phyloP scores from a whole-genome alignment of 2,329 filamentous ascomycete species.

The Penicillium paneum region DNA sequence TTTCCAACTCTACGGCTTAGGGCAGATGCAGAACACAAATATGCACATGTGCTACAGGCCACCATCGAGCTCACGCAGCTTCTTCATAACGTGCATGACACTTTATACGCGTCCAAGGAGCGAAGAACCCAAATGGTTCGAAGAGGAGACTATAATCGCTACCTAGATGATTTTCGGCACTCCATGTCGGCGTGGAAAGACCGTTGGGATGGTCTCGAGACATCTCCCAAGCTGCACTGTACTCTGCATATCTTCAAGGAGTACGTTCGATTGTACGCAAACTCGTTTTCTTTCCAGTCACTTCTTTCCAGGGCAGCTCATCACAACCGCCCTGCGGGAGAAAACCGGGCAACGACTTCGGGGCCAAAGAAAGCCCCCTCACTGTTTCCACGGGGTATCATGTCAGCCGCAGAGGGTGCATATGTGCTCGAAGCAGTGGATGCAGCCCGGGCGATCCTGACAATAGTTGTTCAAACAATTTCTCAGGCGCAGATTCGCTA shows the following conservation, averaged over 20 bases:
- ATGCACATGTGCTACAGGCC: constrained; percentile 5
- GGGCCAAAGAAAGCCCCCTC: not conserved
- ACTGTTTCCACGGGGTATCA: constrained; percentile 16
- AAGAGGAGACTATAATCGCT: constrained; percentile 6
- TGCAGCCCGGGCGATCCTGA: constrained; percentile 14
- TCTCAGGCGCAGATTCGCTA: constrained; percentile 4
- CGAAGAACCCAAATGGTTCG: constrained; percentile 4
- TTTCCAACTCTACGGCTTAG: constrained; percentile 9
- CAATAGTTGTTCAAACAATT: constrained; percentile 2
- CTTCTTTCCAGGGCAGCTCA: constrained; percentile 3
- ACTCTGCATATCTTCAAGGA: constrained; percentile 3
- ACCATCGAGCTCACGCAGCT: constrained; percentile 6
- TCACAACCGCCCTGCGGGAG: too few relatives aligned
- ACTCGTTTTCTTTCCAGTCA: constrained; percentile 17
- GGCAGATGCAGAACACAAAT: constrained; percentile 3
- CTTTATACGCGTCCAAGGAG: constrained; percentile 7
- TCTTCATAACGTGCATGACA: constrained; percentile 4
- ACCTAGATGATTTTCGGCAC: constrained; percentile 3
- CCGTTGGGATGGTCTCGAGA: not conserved
- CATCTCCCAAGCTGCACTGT: constrained; percentile 1
- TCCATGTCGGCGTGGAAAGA: constrained; percentile 2
- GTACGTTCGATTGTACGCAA: constrained; percentile 15
- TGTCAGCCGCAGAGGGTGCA: constrained; percentile 14
- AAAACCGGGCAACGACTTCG: too few relatives aligned
- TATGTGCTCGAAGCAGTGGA: constrained; percentile 18